phyloP scores from a whole-genome alignment of 805 yeast genomes.

The Metschnikowia cubensis region DNA sequence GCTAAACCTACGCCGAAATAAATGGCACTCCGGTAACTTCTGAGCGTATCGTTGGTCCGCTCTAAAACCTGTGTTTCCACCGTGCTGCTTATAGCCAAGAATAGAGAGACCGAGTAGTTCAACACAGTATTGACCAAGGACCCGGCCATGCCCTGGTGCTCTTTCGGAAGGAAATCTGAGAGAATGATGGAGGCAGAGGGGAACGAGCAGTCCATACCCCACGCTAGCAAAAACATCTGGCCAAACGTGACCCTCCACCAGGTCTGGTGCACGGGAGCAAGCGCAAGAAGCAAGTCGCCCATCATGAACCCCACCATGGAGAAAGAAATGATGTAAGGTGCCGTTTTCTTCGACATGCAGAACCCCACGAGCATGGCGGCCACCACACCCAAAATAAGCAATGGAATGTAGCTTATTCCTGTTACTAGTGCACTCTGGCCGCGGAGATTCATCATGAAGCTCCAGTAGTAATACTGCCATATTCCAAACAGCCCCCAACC shows the following conservation, averaged over 20 bases:
- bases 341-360: conserved; percentile 43
- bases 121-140: conserved; percentile 66
- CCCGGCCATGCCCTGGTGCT: conserved; percentile 77
- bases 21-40: conserved; percentile 53
- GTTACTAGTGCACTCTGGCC: conserved; percentile 34
- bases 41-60: conserved; percentile 18
- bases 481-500: conserved; percentile 83
- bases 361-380: conserved; percentile 54
- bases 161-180: conserved; percentile 54
- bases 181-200: conserved; percentile 69
- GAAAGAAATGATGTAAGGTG: conserved; percentile 47
- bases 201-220: conserved; percentile 78
- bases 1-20: conserved; percentile 63
- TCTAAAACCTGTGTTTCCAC: conserved; percentile 38
- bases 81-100: conserved; percentile 67
- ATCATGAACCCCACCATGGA: conserved; percentile 52
- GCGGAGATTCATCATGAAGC: conserved; percentile 48
- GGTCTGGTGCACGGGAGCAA: conserved; percentile 55
- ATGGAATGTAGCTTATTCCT: conserved; percentile 43
- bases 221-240: conserved; percentile 50
- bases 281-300: conserved; percentile 51
- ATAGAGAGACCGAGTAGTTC: conserved; percentile 66
- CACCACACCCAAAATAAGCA: conserved; percentile 48
- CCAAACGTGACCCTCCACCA: conserved; percentile 59
- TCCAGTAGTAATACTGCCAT: conserved; percentile 63